A percentile compares a stretch with the other conserved stretches of the same genome.
These are phyloP conservation scores for Paramecium primaurelia DNA, from an alignment of 73 alveolate genomes.

Conservation along the genomic window DNA sequence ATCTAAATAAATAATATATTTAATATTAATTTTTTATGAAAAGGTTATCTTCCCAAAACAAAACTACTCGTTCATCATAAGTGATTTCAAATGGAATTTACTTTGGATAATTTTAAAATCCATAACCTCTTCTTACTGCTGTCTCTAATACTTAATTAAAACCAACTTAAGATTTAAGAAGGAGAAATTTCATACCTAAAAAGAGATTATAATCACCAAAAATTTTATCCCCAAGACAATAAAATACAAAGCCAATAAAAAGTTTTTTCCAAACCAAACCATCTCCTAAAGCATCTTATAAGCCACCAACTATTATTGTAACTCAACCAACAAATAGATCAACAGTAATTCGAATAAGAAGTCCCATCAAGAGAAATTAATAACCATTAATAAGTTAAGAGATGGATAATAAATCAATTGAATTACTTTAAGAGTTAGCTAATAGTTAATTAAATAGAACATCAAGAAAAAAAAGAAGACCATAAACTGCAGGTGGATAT, in stretches of 20 bases:
- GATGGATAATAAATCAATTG: conserved; percentile 25
- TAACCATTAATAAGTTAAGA: background rate
- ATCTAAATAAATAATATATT: background rate
- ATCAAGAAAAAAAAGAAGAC: background rate
- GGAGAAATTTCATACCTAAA: background rate
- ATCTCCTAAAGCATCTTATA: background rate
- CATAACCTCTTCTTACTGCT: background rate
- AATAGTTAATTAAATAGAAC: background rate
- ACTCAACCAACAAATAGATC: background rate
- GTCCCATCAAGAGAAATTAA: background rate
- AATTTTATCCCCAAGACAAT: background rate
- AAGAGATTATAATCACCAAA: conserved; percentile 9
- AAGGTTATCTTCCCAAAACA: background rate
- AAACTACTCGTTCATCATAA: background rate
- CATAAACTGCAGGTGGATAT: background rate
- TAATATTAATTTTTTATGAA: background rate
- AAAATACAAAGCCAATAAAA: background rate
- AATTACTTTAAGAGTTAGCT: background rate
- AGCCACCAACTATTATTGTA: background rate
- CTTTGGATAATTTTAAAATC: background rate
- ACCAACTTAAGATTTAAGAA: background rate
- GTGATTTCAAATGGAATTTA: background rate
- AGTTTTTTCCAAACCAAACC: background rate
- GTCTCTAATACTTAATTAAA: background rate
- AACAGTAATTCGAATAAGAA: background rate